These are phyloP conservation scores for Rhodamnia rubescens DNA, from an alignment of 345 rosid genomes.

Conservation along the genomic window DNA sequence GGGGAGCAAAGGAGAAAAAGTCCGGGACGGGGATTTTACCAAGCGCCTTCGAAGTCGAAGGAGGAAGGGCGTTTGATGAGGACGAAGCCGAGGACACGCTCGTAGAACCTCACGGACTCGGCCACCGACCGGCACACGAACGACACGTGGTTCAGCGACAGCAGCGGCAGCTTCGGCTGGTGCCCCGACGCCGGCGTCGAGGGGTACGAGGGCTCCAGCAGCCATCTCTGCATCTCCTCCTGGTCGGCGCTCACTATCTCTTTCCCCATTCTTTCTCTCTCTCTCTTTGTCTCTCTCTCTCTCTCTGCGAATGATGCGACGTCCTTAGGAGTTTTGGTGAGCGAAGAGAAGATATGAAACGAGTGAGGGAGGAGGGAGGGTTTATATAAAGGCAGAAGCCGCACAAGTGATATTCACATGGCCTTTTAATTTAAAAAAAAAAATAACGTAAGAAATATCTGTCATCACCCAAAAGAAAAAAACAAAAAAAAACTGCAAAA, in stretches of 20 bases:
- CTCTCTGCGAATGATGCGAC: background rate
- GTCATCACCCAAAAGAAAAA: background rate
- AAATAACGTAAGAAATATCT: no score
- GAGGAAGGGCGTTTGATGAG: slow-evolving; percentile 42
- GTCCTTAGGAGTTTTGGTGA: background rate
- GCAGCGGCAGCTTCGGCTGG: slow-evolving; percentile 8
- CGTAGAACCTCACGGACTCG: slow-evolving; percentile 25
- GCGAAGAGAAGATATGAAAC: background rate
- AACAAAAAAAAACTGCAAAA: background rate
- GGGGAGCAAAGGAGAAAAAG: no score
- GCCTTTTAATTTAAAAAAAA: no score
- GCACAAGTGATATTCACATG: fast-evolving
- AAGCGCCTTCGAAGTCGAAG: slow-evolving; percentile 41
- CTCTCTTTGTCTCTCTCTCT: background rate
- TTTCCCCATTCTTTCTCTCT: background rate
- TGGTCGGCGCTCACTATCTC: slow-evolving; percentile 22
- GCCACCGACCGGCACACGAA: slow-evolving; percentile 28
- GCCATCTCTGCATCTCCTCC: slow-evolving; percentile 14
- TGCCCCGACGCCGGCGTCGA: background rate
- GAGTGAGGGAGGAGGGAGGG: background rate
- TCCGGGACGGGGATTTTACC: slow-evolving; percentile 7
- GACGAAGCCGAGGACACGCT: slow-evolving; percentile 35
- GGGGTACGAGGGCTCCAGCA: background rate
- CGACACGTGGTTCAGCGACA: slow-evolving; percentile 35
- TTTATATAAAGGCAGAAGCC: background rate